A percentile compares a stretch with the other conserved stretches of the same genome.
phyloP scores from a whole-genome alignment of 2,329 filamentous ascomycete genomes.

The Neonectria punicea region DNA sequence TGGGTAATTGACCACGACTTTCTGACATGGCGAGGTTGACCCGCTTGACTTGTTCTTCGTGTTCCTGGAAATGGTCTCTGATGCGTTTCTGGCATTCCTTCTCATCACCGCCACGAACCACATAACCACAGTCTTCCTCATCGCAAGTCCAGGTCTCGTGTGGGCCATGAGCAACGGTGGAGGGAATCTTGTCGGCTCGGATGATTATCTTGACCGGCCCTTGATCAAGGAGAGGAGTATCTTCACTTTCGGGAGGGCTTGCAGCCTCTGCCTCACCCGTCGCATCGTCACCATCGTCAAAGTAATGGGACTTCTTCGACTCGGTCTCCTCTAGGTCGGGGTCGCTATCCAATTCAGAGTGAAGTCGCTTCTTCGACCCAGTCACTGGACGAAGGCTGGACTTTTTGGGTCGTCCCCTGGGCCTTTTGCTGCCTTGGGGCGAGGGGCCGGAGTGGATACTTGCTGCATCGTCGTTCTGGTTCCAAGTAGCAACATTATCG shows the following conservation, averaged over 20 bases:
- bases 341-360: slow-evolving; percentile 51
- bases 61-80: slow-evolving; percentile 67
- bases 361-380: slow-evolving; percentile 57
- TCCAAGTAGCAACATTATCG: neutral
- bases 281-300: slow-evolving; percentile 45
- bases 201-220: slow-evolving; percentile 57
- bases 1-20: slow-evolving; percentile 65
- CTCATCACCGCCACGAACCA: slow-evolving; percentile 71
- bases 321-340: slow-evolving; percentile 50
- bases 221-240: slow-evolving; percentile 19
- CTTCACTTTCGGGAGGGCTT: slow-evolving; percentile 37
- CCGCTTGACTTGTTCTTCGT: slow-evolving; percentile 65
- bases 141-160: slow-evolving; percentile 75
- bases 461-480: slow-evolving; percentile 30
- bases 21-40: slow-evolving; percentile 66
- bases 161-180: slow-evolving; percentile 62
- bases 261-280: slow-evolving; percentile 46
- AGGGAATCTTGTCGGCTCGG: slow-evolving; percentile 61
- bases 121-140: slow-evolving; percentile 70
- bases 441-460: slow-evolving; percentile 37
- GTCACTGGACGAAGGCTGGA: slow-evolving; percentile 56
- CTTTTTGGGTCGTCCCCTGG: slow-evolving; percentile 53
- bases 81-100: slow-evolving; percentile 66
- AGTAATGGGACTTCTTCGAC: slow-evolving; percentile 50
- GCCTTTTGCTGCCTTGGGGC: slow-evolving; percentile 46